Conservation (phyloP, 495 filamentous ascomycete genomes). For the Aspergillus avenaceus region DNA sequence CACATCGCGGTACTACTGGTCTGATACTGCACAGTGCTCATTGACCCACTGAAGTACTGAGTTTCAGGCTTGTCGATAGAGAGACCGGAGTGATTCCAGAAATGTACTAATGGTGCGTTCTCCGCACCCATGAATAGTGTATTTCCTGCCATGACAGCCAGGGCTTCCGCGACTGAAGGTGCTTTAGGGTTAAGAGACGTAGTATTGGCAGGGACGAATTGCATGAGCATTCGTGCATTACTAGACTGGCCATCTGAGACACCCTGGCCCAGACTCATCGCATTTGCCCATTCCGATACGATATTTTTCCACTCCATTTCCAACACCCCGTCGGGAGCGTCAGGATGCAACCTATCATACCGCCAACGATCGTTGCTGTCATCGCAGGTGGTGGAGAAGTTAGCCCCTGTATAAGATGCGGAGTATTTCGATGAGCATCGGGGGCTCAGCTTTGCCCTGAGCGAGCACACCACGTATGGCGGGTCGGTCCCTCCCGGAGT, state of each 20-base stretch:
- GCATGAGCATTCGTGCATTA: constrained; percentile 60
- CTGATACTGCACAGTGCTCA: constrained; percentile 57
- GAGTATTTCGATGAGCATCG: constrained; percentile 61
- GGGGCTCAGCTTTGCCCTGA: constrained; percentile 54
- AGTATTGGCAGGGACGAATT: constrained; percentile 34
- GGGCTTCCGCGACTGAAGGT: constrained; percentile 61
- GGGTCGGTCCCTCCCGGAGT: constrained; percentile 19
- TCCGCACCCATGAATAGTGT: constrained; percentile 54
- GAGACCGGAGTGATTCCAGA: constrained; percentile 48
- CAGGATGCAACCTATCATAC: constrained; percentile 41
- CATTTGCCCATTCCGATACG: constrained; percentile 50
- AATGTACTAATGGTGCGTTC: constrained; percentile 52
- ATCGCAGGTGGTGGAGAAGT: constrained; percentile 55
- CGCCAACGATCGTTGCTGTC: constrained; percentile 43
- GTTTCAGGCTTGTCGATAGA: constrained; percentile 31
- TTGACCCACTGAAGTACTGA: constrained; percentile 52
- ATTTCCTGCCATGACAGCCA: constrained; percentile 62
- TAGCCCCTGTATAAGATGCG: constrained; percentile 50
- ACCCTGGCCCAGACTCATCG: constrained; percentile 58
- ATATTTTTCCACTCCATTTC: constrained; percentile 56
- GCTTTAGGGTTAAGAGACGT: constrained; percentile 33
- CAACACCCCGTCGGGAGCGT: constrained; percentile 26
- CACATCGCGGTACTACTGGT: constrained; percentile 53
- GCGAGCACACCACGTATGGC: constrained; percentile 58
- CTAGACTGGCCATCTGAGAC: constrained; percentile 53